Percentiles rank a stretch among this genome's conserved stretches.
Evolutionary conservation across 106 monocot genomes (phyloP).

Genomic region (Dendrobium huoshanense): DNA sequence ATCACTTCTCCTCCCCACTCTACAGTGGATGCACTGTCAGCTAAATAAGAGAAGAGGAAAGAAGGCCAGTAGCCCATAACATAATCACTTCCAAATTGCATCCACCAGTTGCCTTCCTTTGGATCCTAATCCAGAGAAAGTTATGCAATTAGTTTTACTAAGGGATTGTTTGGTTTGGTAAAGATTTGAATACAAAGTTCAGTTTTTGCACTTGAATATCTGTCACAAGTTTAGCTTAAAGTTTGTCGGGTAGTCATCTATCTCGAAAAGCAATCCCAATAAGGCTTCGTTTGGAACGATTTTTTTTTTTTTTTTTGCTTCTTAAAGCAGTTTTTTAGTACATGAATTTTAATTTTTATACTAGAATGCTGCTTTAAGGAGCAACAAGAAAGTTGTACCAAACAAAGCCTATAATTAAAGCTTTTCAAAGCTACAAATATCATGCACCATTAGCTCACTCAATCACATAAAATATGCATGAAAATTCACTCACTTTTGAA

Average conservation of each 20-base stretch:
- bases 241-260: neutral
- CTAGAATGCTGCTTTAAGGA: too few relatives aligned
- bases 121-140: conserved; percentile 24
- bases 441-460: neutral
- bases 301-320: too few relatives aligned
- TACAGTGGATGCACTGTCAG: conserved; percentile 43
- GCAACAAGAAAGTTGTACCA: too few relatives aligned
- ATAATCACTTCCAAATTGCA: conserved; percentile 46
- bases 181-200: too few relatives aligned
- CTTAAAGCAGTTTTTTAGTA: too few relatives aligned
- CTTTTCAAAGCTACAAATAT: too few relatives aligned
- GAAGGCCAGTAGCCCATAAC: conserved; percentile 55
- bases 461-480: neutral
- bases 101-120: conserved; percentile 47
- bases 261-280: neutral
- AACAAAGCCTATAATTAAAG: too few relatives aligned
- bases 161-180: too few relatives aligned
- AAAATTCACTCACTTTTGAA: neutral
- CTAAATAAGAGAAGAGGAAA: conserved; percentile 44
- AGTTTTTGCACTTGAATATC: too few relatives aligned
- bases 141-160: neutral
- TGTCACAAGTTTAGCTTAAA: too few relatives aligned
- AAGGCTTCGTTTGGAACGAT: too few relatives aligned
- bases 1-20: conserved; percentile 63
- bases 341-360: too few relatives aligned